Percentiles rank a stretch among this genome's conserved stretches.
Evolutionary conservation across 306 rosid species (phyloP).

Genomic region (Fragaria ananassa): DNA sequence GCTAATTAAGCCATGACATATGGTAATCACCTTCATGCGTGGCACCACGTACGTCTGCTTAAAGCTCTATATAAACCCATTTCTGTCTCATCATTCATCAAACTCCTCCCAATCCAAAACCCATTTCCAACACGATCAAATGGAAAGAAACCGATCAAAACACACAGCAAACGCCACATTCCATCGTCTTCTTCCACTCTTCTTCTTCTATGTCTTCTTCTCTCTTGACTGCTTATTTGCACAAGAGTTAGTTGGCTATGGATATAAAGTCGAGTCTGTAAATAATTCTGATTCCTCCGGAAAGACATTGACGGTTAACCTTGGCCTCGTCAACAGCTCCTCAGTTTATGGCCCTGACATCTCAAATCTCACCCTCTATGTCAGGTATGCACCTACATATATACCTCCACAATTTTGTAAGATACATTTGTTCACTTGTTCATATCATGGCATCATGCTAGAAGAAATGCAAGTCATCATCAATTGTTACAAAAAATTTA

Average conservation of each 20-base stretch:
- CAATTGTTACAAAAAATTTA: too few species aligned
- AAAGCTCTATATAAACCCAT: background rate
- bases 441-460: too few species aligned
- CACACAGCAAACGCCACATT: background rate
- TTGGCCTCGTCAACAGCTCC: slow-evolving; percentile 51
- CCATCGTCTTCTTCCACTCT: slow-evolving; percentile 4
- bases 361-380: slow-evolving; percentile 44
- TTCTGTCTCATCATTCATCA: background rate
- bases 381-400: slow-evolving; percentile 38
- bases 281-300: slow-evolving; percentile 10
- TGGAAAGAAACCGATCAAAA: slow-evolving; percentile 4
- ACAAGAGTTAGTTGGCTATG: slow-evolving; percentile 43
- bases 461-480: too few species aligned
- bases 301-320: slow-evolving; percentile 50
- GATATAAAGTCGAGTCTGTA: slow-evolving; percentile 46
- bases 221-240: background rate
- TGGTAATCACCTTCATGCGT: background rate
- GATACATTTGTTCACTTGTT: too few species aligned
- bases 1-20: background rate
- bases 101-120: background rate
- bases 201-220: background rate
- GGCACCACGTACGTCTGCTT: background rate
- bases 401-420: background rate
- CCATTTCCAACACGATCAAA: background rate
- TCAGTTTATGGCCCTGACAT: slow-evolving; percentile 67